Base-by-base conservation (phyloP, 495 filamentous ascomycete species). In the Massariosphaeria phaeospora region DNA sequence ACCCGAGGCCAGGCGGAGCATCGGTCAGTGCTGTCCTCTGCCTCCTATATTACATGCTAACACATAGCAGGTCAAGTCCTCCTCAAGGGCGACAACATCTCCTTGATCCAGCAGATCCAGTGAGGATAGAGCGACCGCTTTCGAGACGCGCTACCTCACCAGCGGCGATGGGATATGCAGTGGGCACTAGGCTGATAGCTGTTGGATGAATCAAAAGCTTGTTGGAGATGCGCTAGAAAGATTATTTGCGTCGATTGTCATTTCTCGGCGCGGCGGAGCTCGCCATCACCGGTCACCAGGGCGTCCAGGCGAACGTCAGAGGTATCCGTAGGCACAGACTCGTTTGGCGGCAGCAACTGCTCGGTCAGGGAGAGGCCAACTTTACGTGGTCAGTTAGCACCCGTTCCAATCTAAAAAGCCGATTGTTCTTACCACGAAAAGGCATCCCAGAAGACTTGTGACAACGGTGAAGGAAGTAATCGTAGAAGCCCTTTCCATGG, bases 401-500 rank as follows among this genome's bases (percentile, higher is more conserved):
- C 61, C 46, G 23, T 26, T n/a, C 50, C 45, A 35, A 26, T 29
- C 25, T 15, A 36, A 23, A 48, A 29, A 54, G 17, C 26, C 24
- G 17, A 40, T 3, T 45, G 34, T 45, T 70, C 76, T 71, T 73
- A 84, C 81, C 78, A 41, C 82, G 76, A 71, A 80, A 78, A 57
- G 83, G 85, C 81, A 85, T 84, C 49, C 69, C 64, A 64, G 68
- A 55, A 59, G 69, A 72, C 15, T 57, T 31, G 20, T 62, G 54
- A 71, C 90, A 94, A 62, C 82, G 79, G 52, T 83, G 76, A 67
- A 98, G 70, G 69, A 94, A 98, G 72, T 80, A 83, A 71, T 98
- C 93, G 79, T 97, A 98, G 70, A 90, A 98, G 39, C 94, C 93
- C 75, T 88, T 95, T 46, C 93, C 93, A 75, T 98, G 94, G 8